Evolutionary conservation across 2,329 filamentous ascomycete genomes (phyloP), one percentile per base, ranked within the genome.

Genomic region (Ophiocordyceps camponoti-leonardi): DNA sequence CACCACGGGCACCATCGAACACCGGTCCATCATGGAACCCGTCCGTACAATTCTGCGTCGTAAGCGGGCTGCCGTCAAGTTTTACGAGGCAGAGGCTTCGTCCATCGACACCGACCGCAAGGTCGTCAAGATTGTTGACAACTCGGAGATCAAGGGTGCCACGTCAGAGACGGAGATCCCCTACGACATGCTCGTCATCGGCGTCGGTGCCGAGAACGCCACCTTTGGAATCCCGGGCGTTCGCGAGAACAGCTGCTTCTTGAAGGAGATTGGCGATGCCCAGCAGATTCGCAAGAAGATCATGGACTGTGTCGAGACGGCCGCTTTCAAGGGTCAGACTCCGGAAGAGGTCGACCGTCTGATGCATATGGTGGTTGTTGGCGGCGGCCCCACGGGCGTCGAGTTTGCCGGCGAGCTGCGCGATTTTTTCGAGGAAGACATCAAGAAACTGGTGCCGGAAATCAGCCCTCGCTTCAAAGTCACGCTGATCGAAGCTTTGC

Each of bases 21-120:
- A 96, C 72, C 86, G 92, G 63, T 96, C 88, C 60, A 98, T 98
- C 67, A 98, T 98, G 92, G 92, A 98, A 71, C 92, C 92, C 47
- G 83, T 98, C 57, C 86, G 92, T 61, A 86, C 92, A 63, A 94
- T 98, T 64, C 76, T 94, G 55, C 85, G 88, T 59, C 84, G 92
- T 70, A 96, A 96, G 77, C 87, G 86, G 68, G 83, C 86, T 51
- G 75, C 81, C 43, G 92, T 94, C 63, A 92, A 87, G 67, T 98
- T 83, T 75, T 98, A 94, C 74, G 92, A 98, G 75, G 92, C 92
- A 53, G 90, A 96, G 63, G 87, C 86, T 47, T 94, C 84, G 59
- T 90, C 92, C 68, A 86, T 98, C 61, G 92, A 98, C 66, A 81
- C 87, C 53, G 83, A 92, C 55, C 85, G 83, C 67, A 92, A 86